Percentiles rank a stretch among this genome's conserved stretches.
Conservation (phyloP, 2,329 filamentous ascomycete species). For the Drechslerella dactyloides region DNA sequence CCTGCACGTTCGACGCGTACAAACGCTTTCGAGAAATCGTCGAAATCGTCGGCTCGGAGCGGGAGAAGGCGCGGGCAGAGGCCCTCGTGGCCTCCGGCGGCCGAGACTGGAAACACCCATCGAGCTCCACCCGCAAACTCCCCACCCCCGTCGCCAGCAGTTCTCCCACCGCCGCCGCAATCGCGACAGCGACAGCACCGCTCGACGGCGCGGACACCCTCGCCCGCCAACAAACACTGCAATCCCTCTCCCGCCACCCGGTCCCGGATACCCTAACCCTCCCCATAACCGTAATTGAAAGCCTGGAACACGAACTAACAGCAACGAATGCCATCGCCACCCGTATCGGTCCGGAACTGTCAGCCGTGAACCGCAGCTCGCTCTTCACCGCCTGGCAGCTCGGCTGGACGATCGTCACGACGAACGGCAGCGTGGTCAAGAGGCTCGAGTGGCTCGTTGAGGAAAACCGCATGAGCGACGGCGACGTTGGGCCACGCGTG, state of each 20-base stretch:
- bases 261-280: slow-evolving; percentile 60
- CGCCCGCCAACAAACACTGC: slow-evolving; percentile 56
- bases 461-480: slow-evolving; percentile 60
- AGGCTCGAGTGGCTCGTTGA: slow-evolving; percentile 69
- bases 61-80: slow-evolving; percentile 66
- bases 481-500: slow-evolving; percentile 66
- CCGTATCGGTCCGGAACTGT: slow-evolving; percentile 62
- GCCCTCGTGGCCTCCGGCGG: slow-evolving; percentile 66
- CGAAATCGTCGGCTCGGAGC: slow-evolving; percentile 67
- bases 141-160: neutral
- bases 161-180: neutral
- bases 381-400: slow-evolving; percentile 74
- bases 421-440: slow-evolving; percentile 71
- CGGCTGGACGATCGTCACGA: slow-evolving; percentile 71
- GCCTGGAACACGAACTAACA: slow-evolving; percentile 61
- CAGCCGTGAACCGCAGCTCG: slow-evolving; percentile 70
- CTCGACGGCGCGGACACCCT: neutral
- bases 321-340: slow-evolving; percentile 60
- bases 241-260: slow-evolving; percentile 58
- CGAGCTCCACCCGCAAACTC: neutral
- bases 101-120: slow-evolving; percentile 59
- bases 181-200: neutral
- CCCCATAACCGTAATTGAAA: slow-evolving; percentile 66
- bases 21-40: slow-evolving; percentile 72
- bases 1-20: slow-evolving; percentile 72